Percentiles rank a stretch among this genome's conserved stretches.
These are phyloP conservation scores for Trichophyton verrucosum DNA, from an alignment of 2,329 filamentous ascomycete genomes.

Conservation along the genomic window DNA sequence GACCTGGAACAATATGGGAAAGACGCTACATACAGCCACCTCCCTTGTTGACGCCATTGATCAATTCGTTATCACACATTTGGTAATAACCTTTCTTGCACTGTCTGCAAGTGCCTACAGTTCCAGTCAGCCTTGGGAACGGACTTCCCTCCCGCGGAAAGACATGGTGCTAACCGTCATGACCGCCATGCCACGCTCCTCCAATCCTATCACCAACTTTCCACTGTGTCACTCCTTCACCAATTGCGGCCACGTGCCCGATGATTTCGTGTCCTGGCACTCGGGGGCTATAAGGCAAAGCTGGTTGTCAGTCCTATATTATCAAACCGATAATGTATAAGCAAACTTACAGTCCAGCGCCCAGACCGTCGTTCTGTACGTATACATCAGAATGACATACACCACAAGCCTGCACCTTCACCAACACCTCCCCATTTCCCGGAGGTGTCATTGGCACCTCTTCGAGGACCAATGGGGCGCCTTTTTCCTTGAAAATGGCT, in stretches of 20 bases:
- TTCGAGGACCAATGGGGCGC: slow-evolving; percentile 44
- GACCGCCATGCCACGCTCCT: slow-evolving; percentile 54
- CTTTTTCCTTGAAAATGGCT: slow-evolving; percentile 45
- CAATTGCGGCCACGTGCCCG: slow-evolving; percentile 52
- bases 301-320: neutral
- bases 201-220: slow-evolving; percentile 55
- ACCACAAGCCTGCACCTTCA: slow-evolving; percentile 61
- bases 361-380: slow-evolving; percentile 39
- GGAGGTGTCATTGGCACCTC: slow-evolving; percentile 49
- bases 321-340: neutral
- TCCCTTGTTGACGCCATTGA: slow-evolving; percentile 55
- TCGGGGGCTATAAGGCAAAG: slow-evolving; percentile 35
- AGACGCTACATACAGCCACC: slow-evolving; percentile 47
- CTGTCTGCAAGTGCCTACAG: slow-evolving; percentile 45
- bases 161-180: slow-evolving; percentile 19
- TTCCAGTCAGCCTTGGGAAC: neutral
- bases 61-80: slow-evolving; percentile 48
- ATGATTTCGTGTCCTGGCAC: slow-evolving; percentile 61
- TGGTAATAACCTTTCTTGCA: slow-evolving; percentile 56
- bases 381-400: slow-evolving; percentile 54
- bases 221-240: slow-evolving; percentile 41
- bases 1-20: neutral
- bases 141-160: neutral
- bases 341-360: slow-evolving; percentile 36
- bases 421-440: slow-evolving; percentile 47